phyloP scores from a whole-genome alignment of 2,329 filamentous ascomycete genomes.

The Thelonectria rubi region DNA sequence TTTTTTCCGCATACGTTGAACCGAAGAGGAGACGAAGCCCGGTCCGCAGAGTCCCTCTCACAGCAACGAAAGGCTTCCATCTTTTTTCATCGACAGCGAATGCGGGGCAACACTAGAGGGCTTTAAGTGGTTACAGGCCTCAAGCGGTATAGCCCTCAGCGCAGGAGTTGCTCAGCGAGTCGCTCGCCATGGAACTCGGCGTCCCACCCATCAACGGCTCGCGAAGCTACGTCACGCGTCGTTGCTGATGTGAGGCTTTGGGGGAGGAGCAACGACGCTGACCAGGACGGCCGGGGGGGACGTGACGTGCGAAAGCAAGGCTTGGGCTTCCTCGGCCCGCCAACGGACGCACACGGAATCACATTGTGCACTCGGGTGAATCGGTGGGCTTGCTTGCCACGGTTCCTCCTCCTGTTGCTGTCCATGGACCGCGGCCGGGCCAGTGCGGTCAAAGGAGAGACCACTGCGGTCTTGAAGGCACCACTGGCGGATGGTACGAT shows the following conservation, averaged over 20 bases:
- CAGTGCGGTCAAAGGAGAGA: slow-evolving; percentile 27
- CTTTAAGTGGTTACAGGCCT: slow-evolving; percentile 23
- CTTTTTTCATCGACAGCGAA: slow-evolving; percentile 4
- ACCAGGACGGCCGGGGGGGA: not conserved
- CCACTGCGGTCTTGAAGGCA: slow-evolving; percentile 18
- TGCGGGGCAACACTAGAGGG: slow-evolving; percentile 26
- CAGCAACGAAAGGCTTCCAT: no score
- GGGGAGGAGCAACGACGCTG: slow-evolving; percentile 6
- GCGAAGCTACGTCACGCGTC: slow-evolving; percentile 18
- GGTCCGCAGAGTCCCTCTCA: not conserved
- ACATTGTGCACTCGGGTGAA: slow-evolving; percentile 8
- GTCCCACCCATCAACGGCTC: slow-evolving; percentile 6
- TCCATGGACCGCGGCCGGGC: slow-evolving; percentile 25
- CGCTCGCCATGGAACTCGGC: not conserved
- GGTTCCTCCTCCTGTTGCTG: slow-evolving; percentile 17
- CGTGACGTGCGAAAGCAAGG: not conserved
- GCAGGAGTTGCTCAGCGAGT: not conserved
- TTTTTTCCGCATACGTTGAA: not conserved
- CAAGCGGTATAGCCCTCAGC: slow-evolving; percentile 10
- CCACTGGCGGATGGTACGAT: slow-evolving; percentile 33
- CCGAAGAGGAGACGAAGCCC: not conserved
- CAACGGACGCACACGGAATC: slow-evolving; percentile 1
- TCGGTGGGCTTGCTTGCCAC: slow-evolving; percentile 29
- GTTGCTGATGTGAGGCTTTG: slow-evolving; percentile 13
- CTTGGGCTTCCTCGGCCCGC: slow-evolving; percentile 12